Evolutionary conservation across 768 basidiomycete genomes (phyloP).

Genomic region (Dentipellis sp.): DNA sequence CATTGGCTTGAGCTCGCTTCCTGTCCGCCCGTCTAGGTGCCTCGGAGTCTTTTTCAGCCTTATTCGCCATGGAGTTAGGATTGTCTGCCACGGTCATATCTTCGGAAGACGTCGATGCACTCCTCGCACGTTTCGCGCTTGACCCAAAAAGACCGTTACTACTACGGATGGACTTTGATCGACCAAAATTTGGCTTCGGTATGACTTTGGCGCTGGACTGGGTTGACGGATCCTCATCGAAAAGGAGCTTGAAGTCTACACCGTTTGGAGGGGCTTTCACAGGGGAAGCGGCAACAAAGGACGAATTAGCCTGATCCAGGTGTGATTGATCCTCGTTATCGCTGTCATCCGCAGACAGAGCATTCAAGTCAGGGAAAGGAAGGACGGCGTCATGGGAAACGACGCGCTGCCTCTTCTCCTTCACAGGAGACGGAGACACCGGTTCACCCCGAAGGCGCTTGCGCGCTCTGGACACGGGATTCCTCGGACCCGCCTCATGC

Average conservation of each 20-base stretch:
- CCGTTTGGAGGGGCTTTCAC: constrained; percentile 47
- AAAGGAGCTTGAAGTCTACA: constrained; percentile 59
- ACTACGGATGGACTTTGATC: constrained; percentile 8
- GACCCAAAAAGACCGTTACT: constrained; percentile 5
- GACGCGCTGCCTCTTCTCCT: constrained; percentile 61
- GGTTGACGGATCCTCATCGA: constrained; percentile 38
- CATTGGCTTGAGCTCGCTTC: constrained; percentile 7
- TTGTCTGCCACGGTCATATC: constrained; percentile 11
- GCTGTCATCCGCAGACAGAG: constrained; percentile 18
- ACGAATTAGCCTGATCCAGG: constrained; percentile 26
- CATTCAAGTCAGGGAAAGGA: constrained; percentile 26
- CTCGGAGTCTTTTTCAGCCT: not conserved
- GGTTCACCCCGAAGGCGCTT: constrained; percentile 78
- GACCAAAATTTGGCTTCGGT: constrained; percentile 4
- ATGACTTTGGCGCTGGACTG: constrained; percentile 7
- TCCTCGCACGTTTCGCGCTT: constrained; percentile 13
- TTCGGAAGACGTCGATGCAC: constrained; percentile 11
- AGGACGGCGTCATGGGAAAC: constrained; percentile 28
- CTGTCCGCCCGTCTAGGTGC: not conserved
- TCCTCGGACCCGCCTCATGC: constrained; percentile 11
- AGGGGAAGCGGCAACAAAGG: constrained; percentile 65
- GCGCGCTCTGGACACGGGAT: constrained; percentile 57
- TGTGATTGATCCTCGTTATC: constrained; percentile 27
- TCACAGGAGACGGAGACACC: constrained; percentile 75
- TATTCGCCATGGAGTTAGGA: constrained; percentile 8